Evolutionary conservation across 139 green algal species (phyloP), one percentile per base, ranked within the genome.

Genomic region (Chlamydomonas eustigma): DNA sequence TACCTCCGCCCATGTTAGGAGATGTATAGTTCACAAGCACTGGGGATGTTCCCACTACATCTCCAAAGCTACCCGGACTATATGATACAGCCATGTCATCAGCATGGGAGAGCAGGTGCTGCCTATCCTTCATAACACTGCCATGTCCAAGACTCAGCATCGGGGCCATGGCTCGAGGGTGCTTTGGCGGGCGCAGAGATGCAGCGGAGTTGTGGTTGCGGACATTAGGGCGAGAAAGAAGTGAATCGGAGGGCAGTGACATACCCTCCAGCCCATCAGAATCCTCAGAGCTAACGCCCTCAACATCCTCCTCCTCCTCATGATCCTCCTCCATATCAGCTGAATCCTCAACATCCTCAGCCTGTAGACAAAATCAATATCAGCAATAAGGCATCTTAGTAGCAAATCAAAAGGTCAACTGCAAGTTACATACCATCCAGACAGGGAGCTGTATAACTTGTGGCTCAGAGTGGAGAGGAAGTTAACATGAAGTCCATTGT

Each of bases 171-270:
- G 12, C 44, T 18, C 12, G 12, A 18, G 44, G 44, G 18, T 58
- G 44, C 44, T 58, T 58, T 12, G 44, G 44, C 18, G 44, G 44
- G 12, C 44, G 44, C 18, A 58, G 44, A 18, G 44, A 58, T 12
- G 44, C 12, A 18, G 44, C 44, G 44, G 44, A 12, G 44, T 28
- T 58, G 44, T 18, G 12, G 44, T 18, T 25, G 18, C 34, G 6
- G 12, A 33, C n/a, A 68, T 6, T 28, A 33, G 52, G 52, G 4
- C 52, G 52, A 34, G 51, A 32, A 3, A 83, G 67, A 18, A 83
- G 28, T 4, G 73, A 75, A 39, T 83, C 78, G 0, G 74, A 80
- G 5, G 74, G 78, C 50, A 80, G 6, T 6, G 78, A 83, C 34
- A 33, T 51, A 0, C 52, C 51, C 12, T 44, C 38, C 22, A 52